Base-by-base conservation (phyloP, 169 alveolate genomes). In the Ichthyophthirius multifiliis region DNA sequence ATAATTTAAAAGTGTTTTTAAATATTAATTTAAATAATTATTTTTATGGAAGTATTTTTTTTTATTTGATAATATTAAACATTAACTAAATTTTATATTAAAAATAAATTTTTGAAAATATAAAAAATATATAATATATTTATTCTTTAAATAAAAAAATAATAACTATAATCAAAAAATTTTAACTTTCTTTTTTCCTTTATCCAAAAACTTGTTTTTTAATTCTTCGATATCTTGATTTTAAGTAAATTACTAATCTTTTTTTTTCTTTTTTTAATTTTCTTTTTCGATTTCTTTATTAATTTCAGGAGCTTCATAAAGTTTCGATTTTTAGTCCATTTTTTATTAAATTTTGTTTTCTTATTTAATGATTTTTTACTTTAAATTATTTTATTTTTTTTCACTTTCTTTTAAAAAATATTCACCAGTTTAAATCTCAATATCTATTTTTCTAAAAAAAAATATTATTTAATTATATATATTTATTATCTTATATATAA, bases 381-480 rank as follows among this genome's bases (percentile, higher is more conserved):
- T 86, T 7, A 77, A 37, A 46, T 79, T 85, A 35, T 85, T 85
- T 62, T 85, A 55, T 39, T 88, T 76, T 83, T 84, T 89, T 64
- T 92, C 85, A 32, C 86, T 67, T 7, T 90, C 94, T 30, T 91
- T 85, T 84, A 97, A 82, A 89, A 98, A 98, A 89, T 97, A 98
- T 90, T 98, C 99, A 12, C 99, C 99, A 74, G 99, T 87, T 86
- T 97, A 98, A 96, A 98, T 94, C 71, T 94, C 91, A n/a, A 96
- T 48, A 86, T 98, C 99, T 89, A 98, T 99, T 89, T 99, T 99
- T 86, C 99, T n/a, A n/a, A n/a, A n/a, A n/a, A n/a, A n/a, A n/a
- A n/a, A n/a, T n/a, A n/a, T n/a, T n/a, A n/a, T n/a, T n/a, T n/a
- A n/a, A n/a, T n/a, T n/a, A n/a, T n/a, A n/a, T n/a, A n/a, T n/a